Conservation (phyloP, 2,329 filamentous ascomycete genomes). For the Aspergillus felis region DNA sequence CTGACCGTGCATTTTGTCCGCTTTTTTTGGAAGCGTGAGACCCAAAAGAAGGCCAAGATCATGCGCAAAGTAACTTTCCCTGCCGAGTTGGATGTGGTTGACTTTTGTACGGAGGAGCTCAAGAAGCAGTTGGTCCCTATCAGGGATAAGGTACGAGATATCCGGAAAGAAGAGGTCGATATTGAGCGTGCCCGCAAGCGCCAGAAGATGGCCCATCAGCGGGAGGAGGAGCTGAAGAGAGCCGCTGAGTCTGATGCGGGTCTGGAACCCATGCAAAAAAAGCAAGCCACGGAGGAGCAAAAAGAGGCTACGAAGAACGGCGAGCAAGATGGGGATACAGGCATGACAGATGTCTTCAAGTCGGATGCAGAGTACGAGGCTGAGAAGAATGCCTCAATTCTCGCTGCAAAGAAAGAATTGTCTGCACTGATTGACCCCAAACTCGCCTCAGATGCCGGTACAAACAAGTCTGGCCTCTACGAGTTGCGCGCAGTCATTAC, state of each 20-base stretch:
- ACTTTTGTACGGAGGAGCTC: slow-evolving; percentile 92
- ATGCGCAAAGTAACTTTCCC: slow-evolving; percentile 98
- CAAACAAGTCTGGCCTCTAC: slow-evolving; percentile 92
- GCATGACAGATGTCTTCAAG: slow-evolving; percentile 76
- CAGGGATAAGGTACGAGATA: slow-evolving; percentile 92
- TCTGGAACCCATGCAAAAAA: slow-evolving; percentile 45
- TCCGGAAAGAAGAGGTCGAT: slow-evolving; percentile 92
- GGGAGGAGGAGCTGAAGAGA: slow-evolving; percentile 49
- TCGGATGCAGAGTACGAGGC: slow-evolving; percentile 90
- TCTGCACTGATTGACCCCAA: slow-evolving; percentile 71
- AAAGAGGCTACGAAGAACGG: slow-evolving; percentile 46
- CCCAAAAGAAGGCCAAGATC: slow-evolving; percentile 98
- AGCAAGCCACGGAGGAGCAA: slow-evolving; percentile 48
- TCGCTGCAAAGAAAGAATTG: slow-evolving; percentile 83
- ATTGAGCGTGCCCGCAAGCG: slow-evolving; percentile 87
- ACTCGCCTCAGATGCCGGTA: slow-evolving; percentile 70
- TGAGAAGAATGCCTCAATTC: slow-evolving; percentile 71
- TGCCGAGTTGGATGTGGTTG: slow-evolving; percentile 83
- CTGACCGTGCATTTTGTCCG: slow-evolving; percentile 95
- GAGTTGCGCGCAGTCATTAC: slow-evolving; percentile 92
- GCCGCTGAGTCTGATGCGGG: slow-evolving; percentile 29
- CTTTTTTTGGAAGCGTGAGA: slow-evolving; percentile 96
- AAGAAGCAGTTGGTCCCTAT: slow-evolving; percentile 80
- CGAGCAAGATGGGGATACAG: slow-evolving; percentile 63
- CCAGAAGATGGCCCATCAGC: slow-evolving; percentile 67